Evolutionary conservation across 2,329 filamentous ascomycete genomes (phyloP).

Genomic region (Venturia nashicola): DNA sequence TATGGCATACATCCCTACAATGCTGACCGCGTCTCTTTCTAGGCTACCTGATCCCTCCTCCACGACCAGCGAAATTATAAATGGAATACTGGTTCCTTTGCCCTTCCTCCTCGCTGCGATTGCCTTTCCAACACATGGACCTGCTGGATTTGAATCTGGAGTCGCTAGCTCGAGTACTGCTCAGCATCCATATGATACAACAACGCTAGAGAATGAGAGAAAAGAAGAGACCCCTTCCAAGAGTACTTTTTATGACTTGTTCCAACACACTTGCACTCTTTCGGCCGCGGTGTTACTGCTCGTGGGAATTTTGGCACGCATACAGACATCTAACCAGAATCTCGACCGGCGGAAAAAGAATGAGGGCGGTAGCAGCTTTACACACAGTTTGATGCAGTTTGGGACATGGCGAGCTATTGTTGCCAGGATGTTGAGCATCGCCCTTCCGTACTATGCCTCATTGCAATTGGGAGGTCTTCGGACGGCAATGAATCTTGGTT

Average conservation of each 20-base stretch:
- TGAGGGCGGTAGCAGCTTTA: neutral
- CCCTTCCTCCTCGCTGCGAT: slow-evolving; percentile 36
- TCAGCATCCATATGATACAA: neutral
- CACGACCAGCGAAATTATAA: slow-evolving; percentile 29
- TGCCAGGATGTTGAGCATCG: slow-evolving; percentile 25
- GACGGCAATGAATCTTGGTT: slow-evolving; percentile 39
- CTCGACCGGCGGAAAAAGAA: slow-evolving; percentile 12
- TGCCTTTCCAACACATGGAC: slow-evolving; percentile 23
- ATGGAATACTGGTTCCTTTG: slow-evolving; percentile 37
- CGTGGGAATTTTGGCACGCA: slow-evolving; percentile 28
- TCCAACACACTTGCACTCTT: slow-evolving; percentile 33
- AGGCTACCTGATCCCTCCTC: neutral
- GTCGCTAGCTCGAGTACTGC: neutral
- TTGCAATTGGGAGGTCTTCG: slow-evolving; percentile 42
- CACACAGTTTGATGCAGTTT: slow-evolving; percentile 13
- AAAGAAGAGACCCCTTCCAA: neutral
- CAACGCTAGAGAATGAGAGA: neutral
- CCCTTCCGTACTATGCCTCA: slow-evolving; percentile 43
- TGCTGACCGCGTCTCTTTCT: neutral
- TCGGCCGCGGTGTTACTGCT: slow-evolving; percentile 34
- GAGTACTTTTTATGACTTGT: slow-evolving; percentile 15
- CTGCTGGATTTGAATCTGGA: neutral
- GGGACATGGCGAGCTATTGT: neutral
- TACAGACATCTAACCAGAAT: slow-evolving; percentile 17
- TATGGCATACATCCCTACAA: neutral